Base-by-base conservation (phyloP, 768 basidiomycete genomes). In the Trametes cubensis region DNA sequence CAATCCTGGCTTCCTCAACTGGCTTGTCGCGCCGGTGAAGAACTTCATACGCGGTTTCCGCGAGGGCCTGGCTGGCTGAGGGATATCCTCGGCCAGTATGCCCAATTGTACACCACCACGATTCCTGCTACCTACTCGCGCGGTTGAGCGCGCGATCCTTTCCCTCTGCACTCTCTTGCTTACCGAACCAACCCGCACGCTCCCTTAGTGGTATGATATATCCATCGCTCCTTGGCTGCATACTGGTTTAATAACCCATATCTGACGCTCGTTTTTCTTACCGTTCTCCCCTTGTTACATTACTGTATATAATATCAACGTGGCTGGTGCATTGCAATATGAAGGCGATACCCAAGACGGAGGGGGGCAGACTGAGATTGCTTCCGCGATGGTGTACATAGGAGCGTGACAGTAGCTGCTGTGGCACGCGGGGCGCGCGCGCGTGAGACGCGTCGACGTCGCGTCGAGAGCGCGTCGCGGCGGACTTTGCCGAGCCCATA, bases 41-140 rank as follows among this genome's bases (percentile, higher is more conserved):
- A 83, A 84, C 6, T 88, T 90, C 70, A 77, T 85, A 57, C 81
- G 83, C 64, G 88, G 87, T 20, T 88, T 90, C 75, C 82, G 82
- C 66, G 86, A 88, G 73, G 66, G 67, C 10, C 50, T 69, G 41
- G 57, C 66, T 41, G 64, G 63, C 15, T 54, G 58, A 51, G 52
- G 18, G 25, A 20, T n/a, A 41, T n/a, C 6, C 39, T 26, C 14
- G 14, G n/a, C 5, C 40, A 15, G 20, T 38, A 14, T 42, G 1
- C 14, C 28, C 15, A 25, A 18, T 18, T 18, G 10, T n/a, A 4
- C 28, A 46, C 5, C 28, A 52, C 51, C 7, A 23, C 14, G 5
- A 10, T 13, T 21, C 34, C 13, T 23, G 34, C 20, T 39, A 2
- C 20, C 13, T 49, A 6, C 25, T 14, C 14, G 15, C 48, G 25